A percentile compares a stretch with the other conserved stretches of the same genome.
phyloP scores from a whole-genome alignment of 2,329 filamentous ascomycete species.

The Colletotrichum abscissum region DNA sequence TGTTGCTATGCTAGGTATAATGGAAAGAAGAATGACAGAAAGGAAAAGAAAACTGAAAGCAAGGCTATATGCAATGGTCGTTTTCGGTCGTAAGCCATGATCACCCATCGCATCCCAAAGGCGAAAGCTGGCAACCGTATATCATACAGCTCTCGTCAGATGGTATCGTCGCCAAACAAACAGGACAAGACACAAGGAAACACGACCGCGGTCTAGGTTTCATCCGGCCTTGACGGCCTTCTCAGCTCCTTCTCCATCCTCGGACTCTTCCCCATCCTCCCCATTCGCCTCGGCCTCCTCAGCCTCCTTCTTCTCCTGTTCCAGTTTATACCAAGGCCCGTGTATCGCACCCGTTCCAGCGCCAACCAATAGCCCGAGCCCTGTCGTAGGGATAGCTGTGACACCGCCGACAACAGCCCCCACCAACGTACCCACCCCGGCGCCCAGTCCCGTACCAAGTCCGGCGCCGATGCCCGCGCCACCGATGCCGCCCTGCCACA shows the following conservation, averaged over 20 bases:
- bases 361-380: constrained; percentile 13
- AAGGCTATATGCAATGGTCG: background rate
- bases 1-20: background rate
- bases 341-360: constrained; percentile 23
- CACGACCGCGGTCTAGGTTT: background rate
- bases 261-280: background rate
- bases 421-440: constrained; percentile 21
- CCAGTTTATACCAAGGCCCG: constrained; percentile 28
- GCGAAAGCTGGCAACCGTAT: background rate
- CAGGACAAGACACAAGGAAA: background rate
- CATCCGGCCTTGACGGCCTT: background rate
- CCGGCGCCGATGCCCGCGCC: constrained; percentile 30
- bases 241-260: background rate
- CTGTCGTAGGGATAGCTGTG: constrained; percentile 21
- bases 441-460: constrained; percentile 18
- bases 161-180: background rate
- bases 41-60: background rate
- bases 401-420: constrained; percentile 26
- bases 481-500: constrained; percentile 30
- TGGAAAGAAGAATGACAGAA: background rate
- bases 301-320: background rate
- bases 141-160: background rate
- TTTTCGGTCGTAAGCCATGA: background rate
- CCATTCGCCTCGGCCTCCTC: background rate
- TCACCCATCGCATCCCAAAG: background rate